phyloP scores from a whole-genome alignment of 73 alveolate genomes.

The Stentor roeselii region DNA sequence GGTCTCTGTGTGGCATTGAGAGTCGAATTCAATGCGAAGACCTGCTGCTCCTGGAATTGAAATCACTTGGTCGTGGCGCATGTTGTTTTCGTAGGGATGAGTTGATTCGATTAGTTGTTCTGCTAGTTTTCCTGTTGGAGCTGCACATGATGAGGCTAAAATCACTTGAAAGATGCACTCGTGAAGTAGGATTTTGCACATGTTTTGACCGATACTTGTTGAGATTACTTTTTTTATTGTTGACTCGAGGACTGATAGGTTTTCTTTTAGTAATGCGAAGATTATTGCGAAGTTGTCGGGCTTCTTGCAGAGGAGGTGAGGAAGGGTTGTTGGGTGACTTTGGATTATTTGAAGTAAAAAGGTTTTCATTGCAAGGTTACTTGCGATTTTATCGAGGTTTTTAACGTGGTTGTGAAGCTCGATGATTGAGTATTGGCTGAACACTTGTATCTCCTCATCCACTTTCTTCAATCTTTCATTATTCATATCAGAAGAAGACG shows the following conservation, averaged over 20 bases:
- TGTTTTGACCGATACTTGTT: not conserved
- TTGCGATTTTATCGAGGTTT: not conserved
- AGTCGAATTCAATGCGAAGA: conserved; percentile 18
- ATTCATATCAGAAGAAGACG: not conserved
- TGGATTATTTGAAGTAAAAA: conserved; percentile 23
- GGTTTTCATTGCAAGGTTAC: conserved; percentile 17
- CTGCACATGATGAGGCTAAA: conserved; percentile 23
- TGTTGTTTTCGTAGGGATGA: conserved; percentile 31
- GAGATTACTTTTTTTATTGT: not conserved
- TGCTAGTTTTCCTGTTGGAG: conserved; percentile 13
- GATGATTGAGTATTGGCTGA: conserved; percentile 3
- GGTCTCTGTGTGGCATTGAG: conserved; percentile 21
- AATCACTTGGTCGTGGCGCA: conserved; percentile 29
- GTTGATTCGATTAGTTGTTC: conserved; percentile 24
- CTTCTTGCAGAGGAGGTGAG: conserved; percentile 12
- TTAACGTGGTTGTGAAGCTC: conserved; percentile 11
- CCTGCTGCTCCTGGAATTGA: conserved; percentile 30
- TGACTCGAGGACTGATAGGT: not conserved
- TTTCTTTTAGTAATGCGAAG: not conserved
- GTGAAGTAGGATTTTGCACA: conserved; percentile 12
- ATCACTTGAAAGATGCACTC: conserved; percentile 8
- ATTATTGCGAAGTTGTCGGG: conserved; percentile 23
- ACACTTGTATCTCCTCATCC: not conserved
- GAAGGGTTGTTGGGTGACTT: conserved; percentile 10
- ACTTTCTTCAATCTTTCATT: conserved; percentile 7